These are phyloP conservation scores for Rhodotorula sp. DNA, from an alignment of 1,284 basidiomycete species.

Conservation along the genomic window DNA sequence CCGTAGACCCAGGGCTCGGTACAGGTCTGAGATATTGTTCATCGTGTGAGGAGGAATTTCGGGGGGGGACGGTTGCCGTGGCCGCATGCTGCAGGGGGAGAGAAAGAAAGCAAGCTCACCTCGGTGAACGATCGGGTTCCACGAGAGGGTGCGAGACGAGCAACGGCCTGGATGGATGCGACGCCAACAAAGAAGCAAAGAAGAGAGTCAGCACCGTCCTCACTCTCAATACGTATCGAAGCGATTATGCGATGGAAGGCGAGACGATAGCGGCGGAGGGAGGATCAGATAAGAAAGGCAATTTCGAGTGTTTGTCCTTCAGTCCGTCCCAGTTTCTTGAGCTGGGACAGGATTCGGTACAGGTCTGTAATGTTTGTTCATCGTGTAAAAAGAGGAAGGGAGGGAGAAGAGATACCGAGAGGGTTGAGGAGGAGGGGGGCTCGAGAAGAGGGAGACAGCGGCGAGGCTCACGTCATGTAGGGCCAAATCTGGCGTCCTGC, in stretches of 20 bases:
- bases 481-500: too few relatives aligned
- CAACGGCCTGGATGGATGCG: neutral
- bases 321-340: conserved; percentile 6
- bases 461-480: too few relatives aligned
- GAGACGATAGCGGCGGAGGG: neutral
- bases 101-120: conserved; percentile 49
- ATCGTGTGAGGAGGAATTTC: conserved; percentile 46
- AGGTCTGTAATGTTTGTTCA: conserved; percentile 33
- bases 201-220: neutral
- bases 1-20: conserved; percentile 52
- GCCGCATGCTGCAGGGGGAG: conserved; percentile 45
- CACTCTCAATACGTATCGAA: neutral
- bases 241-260: neutral
- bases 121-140: neutral
- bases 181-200: neutral
- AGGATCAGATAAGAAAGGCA: conserved; percentile 28
- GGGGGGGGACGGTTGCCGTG: neutral
- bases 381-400: neutral
- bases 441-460: neutral
- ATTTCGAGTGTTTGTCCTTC: conserved; percentile 25
- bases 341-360: conserved; percentile 17
- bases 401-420: neutral
- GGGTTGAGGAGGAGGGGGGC: neutral
- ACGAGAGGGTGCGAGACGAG: neutral
- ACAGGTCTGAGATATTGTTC: conserved; percentile 55